Evolutionary conservation across 257 asterid species (phyloP).

Genomic region (Perilla frutescens): DNA sequence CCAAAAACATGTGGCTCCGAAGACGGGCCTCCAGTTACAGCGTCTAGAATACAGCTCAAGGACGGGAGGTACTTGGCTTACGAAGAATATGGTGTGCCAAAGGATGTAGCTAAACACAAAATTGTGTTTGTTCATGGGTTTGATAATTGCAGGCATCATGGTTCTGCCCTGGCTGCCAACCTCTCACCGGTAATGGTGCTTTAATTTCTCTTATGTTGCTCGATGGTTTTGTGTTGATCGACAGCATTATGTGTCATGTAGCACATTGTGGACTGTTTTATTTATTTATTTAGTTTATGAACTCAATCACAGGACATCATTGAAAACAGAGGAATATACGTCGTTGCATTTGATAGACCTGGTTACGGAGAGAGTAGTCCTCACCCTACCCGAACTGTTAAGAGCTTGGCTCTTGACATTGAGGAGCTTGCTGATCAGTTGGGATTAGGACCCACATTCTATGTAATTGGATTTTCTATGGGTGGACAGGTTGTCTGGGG

Average conservation of each 20-base stretch:
- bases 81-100: slow-evolving; percentile 69
- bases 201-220: slow-evolving; percentile 6
- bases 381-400: slow-evolving; percentile 60
- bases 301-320: slow-evolving; percentile 57
- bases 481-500: slow-evolving; percentile 90
- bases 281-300: neutral
- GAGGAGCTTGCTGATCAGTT: slow-evolving; percentile 89
- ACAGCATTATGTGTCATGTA: neutral
- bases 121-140: slow-evolving; percentile 74
- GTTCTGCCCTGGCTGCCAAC: slow-evolving; percentile 38
- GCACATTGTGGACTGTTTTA: slow-evolving; percentile 15
- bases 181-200: slow-evolving; percentile 59
- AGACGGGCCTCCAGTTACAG: slow-evolving; percentile 73
- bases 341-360: slow-evolving; percentile 85
- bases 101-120: slow-evolving; percentile 68
- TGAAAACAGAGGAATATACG: slow-evolving; percentile 66
- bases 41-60: slow-evolving; percentile 74
- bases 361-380: slow-evolving; percentile 99
- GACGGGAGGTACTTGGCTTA: slow-evolving; percentile 90
- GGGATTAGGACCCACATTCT: slow-evolving; percentile 78
- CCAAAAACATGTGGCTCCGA: slow-evolving; percentile 66
- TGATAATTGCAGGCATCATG: slow-evolving; percentile 57
- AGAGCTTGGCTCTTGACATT: slow-evolving; percentile 71
- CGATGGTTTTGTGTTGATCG: slow-evolving; percentile 21
- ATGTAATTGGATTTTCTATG: slow-evolving; percentile 78